Conservation (phyloP, 2,329 filamentous ascomycete species). For the Penicillium sp. region DNA sequence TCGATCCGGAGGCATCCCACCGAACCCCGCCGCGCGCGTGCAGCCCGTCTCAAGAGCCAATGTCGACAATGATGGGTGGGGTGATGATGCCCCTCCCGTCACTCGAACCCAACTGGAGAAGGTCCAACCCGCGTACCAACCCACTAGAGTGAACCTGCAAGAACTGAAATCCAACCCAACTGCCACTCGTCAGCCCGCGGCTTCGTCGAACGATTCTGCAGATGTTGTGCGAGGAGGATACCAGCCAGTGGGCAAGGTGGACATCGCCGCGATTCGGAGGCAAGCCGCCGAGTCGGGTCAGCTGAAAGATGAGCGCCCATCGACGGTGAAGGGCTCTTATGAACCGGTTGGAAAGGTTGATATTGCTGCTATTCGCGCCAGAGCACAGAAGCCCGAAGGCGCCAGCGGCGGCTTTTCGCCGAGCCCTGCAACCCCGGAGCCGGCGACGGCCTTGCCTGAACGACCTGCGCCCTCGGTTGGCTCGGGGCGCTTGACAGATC, state of each 20-base stretch:
- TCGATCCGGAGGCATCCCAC: slow-evolving; percentile 56
- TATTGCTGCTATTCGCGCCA: slow-evolving; percentile 87
- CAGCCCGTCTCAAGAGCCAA: slow-evolving; percentile 54
- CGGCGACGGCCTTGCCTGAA: slow-evolving; percentile 68
- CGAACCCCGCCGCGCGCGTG: slow-evolving; percentile 63
- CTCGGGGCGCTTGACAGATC: slow-evolving; percentile 77
- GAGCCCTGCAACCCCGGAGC: slow-evolving; percentile 45
- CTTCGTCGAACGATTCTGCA: slow-evolving; percentile 49
- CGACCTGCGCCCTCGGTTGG: slow-evolving; percentile 70
- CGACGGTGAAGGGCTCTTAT: slow-evolving; percentile 86
- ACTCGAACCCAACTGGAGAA: slow-evolving; percentile 86
- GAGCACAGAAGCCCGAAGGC: slow-evolving; percentile 66
- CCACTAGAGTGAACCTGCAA: slow-evolving; percentile 91
- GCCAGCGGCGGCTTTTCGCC: slow-evolving; percentile 45
- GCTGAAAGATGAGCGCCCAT: slow-evolving; percentile 72
- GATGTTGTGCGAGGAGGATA: slow-evolving; percentile 84
- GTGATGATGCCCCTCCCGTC: slow-evolving; percentile 86
- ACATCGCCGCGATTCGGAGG: slow-evolving; percentile 85
- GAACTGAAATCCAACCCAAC: slow-evolving; percentile 69
- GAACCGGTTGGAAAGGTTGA: slow-evolving; percentile 96
- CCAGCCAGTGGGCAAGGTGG: slow-evolving; percentile 94
- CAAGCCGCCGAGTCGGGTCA: slow-evolving; percentile 63
- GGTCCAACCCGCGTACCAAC: slow-evolving; percentile 88
- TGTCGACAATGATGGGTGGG: slow-evolving; percentile 89
- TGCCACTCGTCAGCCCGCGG: slow-evolving; percentile 57